Percentiles rank a stretch among this genome's conserved stretches.
Conservation (phyloP, 202 grass and related monocot genomes). For the Brachypodium distachyon region DNA sequence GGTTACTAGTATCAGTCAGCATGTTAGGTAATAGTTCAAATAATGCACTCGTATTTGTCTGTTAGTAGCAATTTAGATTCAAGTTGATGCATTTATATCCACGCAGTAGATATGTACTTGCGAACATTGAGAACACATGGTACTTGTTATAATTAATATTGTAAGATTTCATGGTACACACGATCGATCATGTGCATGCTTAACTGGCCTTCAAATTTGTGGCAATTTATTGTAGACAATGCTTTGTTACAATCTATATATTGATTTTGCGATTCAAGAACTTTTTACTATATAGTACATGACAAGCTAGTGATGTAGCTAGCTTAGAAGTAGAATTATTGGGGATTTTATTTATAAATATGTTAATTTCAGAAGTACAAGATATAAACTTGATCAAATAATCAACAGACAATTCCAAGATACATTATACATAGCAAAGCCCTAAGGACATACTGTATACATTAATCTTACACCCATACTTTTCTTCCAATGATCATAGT, state of each 20-base stretch:
- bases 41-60: background rate
- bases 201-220: background rate
- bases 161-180: background rate
- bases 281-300: background rate
- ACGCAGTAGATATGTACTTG: background rate
- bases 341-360: background rate
- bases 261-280: background rate
- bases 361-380: background rate
- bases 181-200: background rate
- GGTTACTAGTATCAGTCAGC: background rate
- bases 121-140: background rate
- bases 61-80: background rate
- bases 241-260: no score
- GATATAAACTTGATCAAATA: background rate
- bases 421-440: background rate
- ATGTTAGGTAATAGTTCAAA: background rate
- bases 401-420: background rate
- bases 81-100: background rate
- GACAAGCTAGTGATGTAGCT: background rate
- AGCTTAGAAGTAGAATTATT: background rate
- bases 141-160: background rate
- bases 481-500: background rate
- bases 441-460: background rate
- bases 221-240: background rate
- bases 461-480: background rate